Evolutionary conservation across 2,329 filamentous ascomycete genomes (phyloP).

Genomic region (Colletotrichum tropicicola): DNA sequence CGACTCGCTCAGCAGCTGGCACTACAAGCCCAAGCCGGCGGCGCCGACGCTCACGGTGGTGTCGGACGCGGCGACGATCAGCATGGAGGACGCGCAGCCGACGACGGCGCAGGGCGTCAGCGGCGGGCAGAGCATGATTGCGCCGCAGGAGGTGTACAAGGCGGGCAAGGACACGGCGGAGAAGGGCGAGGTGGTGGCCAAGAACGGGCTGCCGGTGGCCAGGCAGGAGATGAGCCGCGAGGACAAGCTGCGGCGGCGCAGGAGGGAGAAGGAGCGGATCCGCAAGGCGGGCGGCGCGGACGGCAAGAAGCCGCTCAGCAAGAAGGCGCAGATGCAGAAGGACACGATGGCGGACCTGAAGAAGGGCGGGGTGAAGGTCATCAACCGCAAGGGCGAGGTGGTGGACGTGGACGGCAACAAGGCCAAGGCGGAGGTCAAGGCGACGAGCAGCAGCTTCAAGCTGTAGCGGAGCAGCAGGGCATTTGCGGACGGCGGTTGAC

Average conservation of each 20-base stretch:
- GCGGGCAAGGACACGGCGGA: slow-evolving; percentile 73
- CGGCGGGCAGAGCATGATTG: slow-evolving; percentile 77
- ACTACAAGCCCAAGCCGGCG: slow-evolving; percentile 91
- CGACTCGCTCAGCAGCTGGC: slow-evolving; percentile 90
- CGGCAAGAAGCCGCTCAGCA: slow-evolving; percentile 59
- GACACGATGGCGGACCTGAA: slow-evolving; percentile 73
- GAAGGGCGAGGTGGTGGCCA: slow-evolving; percentile 78
- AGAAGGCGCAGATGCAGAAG: slow-evolving; percentile 60
- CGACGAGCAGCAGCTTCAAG: slow-evolving; percentile 69
- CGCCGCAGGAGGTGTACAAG: slow-evolving; percentile 93
- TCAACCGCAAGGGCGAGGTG: slow-evolving; percentile 88
- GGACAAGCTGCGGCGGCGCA: slow-evolving; percentile 79
- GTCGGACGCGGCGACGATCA: slow-evolving; percentile 87
- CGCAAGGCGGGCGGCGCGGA: slow-evolving; percentile 69
- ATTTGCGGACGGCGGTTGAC: neutral
- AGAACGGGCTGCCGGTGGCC: slow-evolving; percentile 80
- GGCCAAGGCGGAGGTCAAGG: slow-evolving; percentile 61
- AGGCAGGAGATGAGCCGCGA: slow-evolving; percentile 89
- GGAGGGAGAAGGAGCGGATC: slow-evolving; percentile 87
- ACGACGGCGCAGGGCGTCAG: slow-evolving; percentile 79
- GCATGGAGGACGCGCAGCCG: slow-evolving; percentile 95
- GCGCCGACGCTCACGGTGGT: slow-evolving; percentile 87
- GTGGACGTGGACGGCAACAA: slow-evolving; percentile 86
- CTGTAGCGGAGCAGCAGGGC: slow-evolving; percentile 49
- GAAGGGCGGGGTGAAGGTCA: slow-evolving; percentile 89